phyloP scores from a whole-genome alignment of 495 filamentous ascomycete species.

The Penicillium goetzii region DNA sequence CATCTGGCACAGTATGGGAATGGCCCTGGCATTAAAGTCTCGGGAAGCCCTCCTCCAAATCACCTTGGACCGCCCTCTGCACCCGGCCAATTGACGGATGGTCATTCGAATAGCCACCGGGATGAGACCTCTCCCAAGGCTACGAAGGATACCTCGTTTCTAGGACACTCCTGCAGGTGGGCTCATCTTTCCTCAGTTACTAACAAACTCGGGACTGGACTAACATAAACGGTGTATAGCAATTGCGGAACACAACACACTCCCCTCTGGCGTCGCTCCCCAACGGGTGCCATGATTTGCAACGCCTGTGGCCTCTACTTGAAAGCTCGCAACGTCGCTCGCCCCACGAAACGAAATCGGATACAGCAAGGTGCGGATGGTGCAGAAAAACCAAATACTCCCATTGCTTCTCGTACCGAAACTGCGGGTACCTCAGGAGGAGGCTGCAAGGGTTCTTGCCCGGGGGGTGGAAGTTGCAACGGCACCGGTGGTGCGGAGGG shows the following conservation, averaged over 20 bases:
- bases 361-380: constrained; percentile 41
- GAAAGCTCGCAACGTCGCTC: constrained; percentile 87
- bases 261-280: constrained; percentile 92
- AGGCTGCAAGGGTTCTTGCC: constrained; percentile 76
- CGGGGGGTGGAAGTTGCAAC: constrained; percentile 93
- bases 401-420: constrained; percentile 22
- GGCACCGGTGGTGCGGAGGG: constrained; percentile 96
- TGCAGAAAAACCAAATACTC: constrained; percentile 20
- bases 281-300: constrained; percentile 91
- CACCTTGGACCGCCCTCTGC: constrained; percentile 10
- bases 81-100: constrained; percentile 20
- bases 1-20: constrained; percentile 38
- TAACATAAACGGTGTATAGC: constrained; percentile 48
- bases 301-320: constrained; percentile 96
- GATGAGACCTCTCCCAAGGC: constrained; percentile 41
- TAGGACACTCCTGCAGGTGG: constrained; percentile 62
- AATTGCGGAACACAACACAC: constrained; percentile 95
- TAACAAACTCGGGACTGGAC: no score
- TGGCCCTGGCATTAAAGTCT: constrained; percentile 20
- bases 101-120: constrained; percentile 20
- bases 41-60: constrained; percentile 19
- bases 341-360: constrained; percentile 85
- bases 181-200: constrained; percentile 15
- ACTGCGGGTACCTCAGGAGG: constrained; percentile 33
- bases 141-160: constrained; percentile 46